Evolutionary conservation across 441 rosid species (phyloP), one percentile per base, ranked within the genome.

Genomic region (Erysimum cheiri): DNA sequence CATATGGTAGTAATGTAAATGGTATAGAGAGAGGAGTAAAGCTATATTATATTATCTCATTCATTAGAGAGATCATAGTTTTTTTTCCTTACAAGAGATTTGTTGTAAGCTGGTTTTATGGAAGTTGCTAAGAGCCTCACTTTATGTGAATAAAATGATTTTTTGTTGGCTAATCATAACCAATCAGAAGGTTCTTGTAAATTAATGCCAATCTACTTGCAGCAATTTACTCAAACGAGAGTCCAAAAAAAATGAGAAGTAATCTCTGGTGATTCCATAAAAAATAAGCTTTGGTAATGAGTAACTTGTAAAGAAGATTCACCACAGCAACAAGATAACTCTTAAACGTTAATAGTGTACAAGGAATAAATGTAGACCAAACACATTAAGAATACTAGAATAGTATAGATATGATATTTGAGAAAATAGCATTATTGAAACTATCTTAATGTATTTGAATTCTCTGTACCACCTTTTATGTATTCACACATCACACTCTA

Each of bases 401-500:
- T n/a, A n/a, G n/a, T n/a, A n/a, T 19, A 50, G 60, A 47, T 4
- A 35, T 39, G 35, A 13, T 17, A 67, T 11, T 29, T 29, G 22
- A 22, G 15, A 56, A 53, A 37, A 19, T 39, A 15, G 17, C 48
- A 64, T 74, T 69, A 77, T 71, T 72, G 74, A 60, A 79, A 72
- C 57, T 39, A 13, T 59, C 9, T 71, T 81, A 70, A 80, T 80
- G 84, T 83, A 83, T 87, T 60, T 76, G 80, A 78, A 69, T 74
- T 80, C 78, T 80, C 46, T 71, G 80, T 76, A 66, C 85, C 84
- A 78, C 80, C 76, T 39, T 59, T 83, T 84, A 81, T 85, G 82
- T 87, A 94, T 86, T 85, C 87, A 87, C 91, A 79, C 81, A 79
- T 77, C 64, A 59, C 83, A 84, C 79, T 80, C 87, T 83, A 86